These are phyloP conservation scores for Desmodesmus armatus DNA, from an alignment of 139 green algal genomes.

Conservation along the genomic window DNA sequence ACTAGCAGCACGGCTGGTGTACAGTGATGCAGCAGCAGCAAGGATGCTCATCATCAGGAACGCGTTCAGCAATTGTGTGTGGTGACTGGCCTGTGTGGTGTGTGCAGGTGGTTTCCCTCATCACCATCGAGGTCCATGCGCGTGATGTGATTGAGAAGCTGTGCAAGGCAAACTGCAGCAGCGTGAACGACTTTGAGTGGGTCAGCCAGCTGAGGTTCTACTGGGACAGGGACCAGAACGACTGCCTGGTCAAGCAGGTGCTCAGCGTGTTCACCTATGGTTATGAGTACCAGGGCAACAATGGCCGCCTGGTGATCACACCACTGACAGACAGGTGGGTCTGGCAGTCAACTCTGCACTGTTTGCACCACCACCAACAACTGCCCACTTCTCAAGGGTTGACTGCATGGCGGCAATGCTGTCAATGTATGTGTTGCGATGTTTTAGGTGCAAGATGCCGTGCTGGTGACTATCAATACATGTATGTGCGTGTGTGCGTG, in stretches of 20 bases:
- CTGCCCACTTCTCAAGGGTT: too few relatives aligned
- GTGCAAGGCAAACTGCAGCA: constrained; percentile 81
- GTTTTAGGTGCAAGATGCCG: neutral
- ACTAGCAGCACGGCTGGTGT: too few relatives aligned
- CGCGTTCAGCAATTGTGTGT: too few relatives aligned
- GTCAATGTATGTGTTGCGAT: neutral
- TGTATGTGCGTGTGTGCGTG: neutral
- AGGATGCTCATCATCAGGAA: too few relatives aligned
- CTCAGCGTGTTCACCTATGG: constrained; percentile 66
- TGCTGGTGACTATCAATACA: neutral
- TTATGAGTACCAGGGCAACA: constrained; percentile 96
- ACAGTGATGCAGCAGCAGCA: too few relatives aligned
- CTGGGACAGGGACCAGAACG: constrained; percentile 84
- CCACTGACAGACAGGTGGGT: constrained; percentile 87
- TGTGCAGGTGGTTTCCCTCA: constrained; percentile 86
- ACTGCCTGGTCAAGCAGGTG: constrained; percentile 86
- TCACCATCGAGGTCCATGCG: constrained; percentile 95
- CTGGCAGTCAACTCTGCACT: too few relatives aligned
- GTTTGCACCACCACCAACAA: too few relatives aligned
- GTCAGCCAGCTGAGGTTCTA: constrained; percentile 94
- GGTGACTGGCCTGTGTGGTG: neutral
- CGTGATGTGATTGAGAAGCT: constrained; percentile 90
- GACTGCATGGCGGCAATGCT: neutral
- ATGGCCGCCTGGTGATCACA: constrained; percentile 94
- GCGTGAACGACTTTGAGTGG: constrained; percentile 87